phyloP scores from a whole-genome alignment of 108 stramenopile species.

The Poteriospumella lacustris region DNA sequence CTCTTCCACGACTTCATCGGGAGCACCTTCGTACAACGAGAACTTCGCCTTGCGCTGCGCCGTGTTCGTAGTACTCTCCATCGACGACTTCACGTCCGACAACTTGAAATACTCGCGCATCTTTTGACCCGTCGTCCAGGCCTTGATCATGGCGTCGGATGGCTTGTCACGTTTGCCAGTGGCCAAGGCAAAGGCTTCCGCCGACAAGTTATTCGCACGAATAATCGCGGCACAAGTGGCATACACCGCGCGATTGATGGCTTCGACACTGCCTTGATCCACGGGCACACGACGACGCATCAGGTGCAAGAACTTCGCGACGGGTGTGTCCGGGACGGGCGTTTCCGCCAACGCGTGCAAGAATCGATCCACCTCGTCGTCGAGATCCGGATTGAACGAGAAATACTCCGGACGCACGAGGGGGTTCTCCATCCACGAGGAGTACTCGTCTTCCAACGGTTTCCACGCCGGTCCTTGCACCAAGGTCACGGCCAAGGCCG shows the following conservation, averaged over 20 bases:
- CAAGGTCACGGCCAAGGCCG: slow-evolving; percentile 33
- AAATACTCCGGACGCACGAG: neutral
- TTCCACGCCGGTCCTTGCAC: slow-evolving; percentile 41
- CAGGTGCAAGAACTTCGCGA: slow-evolving; percentile 24
- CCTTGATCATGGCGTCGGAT: slow-evolving; percentile 35
- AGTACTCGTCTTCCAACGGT: slow-evolving; percentile 37
- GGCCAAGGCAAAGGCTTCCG: slow-evolving; percentile 41
- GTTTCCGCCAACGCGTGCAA: neutral
- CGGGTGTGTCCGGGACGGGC: neutral
- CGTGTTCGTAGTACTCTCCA: slow-evolving; percentile 19
- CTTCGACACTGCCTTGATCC: slow-evolving; percentile 43
- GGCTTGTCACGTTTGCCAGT: slow-evolving; percentile 25
- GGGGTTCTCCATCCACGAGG: slow-evolving; percentile 33
- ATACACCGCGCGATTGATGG: slow-evolving; percentile 47
- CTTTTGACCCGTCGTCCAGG: slow-evolving; percentile 50
- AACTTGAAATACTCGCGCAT: slow-evolving; percentile 47
- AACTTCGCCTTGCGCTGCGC: too few relatives aligned
- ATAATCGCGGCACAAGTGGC: slow-evolving; percentile 48
- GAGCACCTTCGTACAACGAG: slow-evolving; percentile 17
- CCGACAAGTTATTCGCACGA: slow-evolving; percentile 37
- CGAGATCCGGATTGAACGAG: neutral
- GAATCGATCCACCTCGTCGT: neutral
- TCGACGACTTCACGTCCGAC: slow-evolving; percentile 38
- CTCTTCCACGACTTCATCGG: neutral
- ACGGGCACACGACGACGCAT: slow-evolving; percentile 38